Evolutionary conservation across 345 rosid genomes (phyloP).

Genomic region (Citrus maxima): DNA sequence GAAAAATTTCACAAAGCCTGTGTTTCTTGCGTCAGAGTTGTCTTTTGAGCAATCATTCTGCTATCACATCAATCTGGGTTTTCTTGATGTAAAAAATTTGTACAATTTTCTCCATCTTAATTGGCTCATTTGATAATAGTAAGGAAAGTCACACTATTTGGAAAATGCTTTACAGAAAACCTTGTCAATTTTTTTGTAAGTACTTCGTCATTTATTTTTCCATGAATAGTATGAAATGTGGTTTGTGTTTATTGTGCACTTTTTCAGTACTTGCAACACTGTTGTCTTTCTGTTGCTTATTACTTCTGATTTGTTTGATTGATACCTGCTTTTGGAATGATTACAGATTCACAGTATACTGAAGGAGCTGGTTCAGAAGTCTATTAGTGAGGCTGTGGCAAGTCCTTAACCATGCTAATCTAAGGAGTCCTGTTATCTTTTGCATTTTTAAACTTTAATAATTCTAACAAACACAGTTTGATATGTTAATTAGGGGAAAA

Average conservation of each 20-base stretch:
- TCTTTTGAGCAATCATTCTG: neutral
- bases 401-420: conserved; percentile 24
- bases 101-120: neutral
- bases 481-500: neutral
- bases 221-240: neutral
- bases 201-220: neutral
- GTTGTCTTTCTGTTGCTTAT: neutral
- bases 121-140: neutral
- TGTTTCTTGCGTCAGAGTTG: neutral
- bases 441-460: neutral
- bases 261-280: neutral
- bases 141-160: neutral
- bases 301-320: neutral
- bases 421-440: neutral
- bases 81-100: neutral
- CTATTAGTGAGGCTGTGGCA: conserved; percentile 61
- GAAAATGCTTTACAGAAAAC: neutral
- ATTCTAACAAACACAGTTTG: neutral
- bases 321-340: conserved; percentile 1
- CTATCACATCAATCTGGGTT: neutral
- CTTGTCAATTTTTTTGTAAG: neutral
- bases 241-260: neutral
- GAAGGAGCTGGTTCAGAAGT: conserved; percentile 84
- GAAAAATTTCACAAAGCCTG: neutral
- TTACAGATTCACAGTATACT: conserved; percentile 75